Evolutionary conservation across 2,329 filamentous ascomycete species (phyloP), one percentile per base, ranked within the genome.

Genomic region (Simplicillium sp.): DNA sequence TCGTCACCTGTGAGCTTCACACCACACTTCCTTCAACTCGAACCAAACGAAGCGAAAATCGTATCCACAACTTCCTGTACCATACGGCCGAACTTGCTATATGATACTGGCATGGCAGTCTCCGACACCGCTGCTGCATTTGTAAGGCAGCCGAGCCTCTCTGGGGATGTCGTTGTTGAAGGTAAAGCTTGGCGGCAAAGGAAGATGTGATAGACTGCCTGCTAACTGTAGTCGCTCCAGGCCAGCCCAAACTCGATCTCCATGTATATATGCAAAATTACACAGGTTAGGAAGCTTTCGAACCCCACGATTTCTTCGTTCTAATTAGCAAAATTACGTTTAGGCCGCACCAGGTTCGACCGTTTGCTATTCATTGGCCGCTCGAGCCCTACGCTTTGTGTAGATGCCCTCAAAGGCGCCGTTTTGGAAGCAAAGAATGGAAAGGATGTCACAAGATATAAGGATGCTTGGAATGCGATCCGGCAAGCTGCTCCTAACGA

Each of bases 191-290:
- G 20, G 5, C 20, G 20, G 9, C 20, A 25, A 25, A 25, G 6
- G 20, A 9, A 5, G 20, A 25, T 25, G 20, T 25, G 20, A 25
- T 9, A 25, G 9, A 25, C 20, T 25, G 20, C 9, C 6, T 6
- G 20, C 20, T 25, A 25, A 25, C 20, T 6, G 9, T 6, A 25
- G 9, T 5, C 20, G 20, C 20, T 25, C 9, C 39, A 90, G 86
- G 87, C 37, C 64, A 76, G 7, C 89, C 90, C 9, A 95, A 90
- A 57, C 82, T 97, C 51, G 92, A 97, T 54, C 75, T 98, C 34
- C 87, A 96, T 46, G 77, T 84, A 31, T 97, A 96, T 61, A 84
- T 95, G 38, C 74, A 82, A 49, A 94, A 96, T 57, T 98, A 97
- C 62, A 73, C 70, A 57, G 87, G 89, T 89, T 64, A 35, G 66